phyloP scores from a whole-genome alignment of 768 basidiomycete species.

The Calocera viscosa region DNA sequence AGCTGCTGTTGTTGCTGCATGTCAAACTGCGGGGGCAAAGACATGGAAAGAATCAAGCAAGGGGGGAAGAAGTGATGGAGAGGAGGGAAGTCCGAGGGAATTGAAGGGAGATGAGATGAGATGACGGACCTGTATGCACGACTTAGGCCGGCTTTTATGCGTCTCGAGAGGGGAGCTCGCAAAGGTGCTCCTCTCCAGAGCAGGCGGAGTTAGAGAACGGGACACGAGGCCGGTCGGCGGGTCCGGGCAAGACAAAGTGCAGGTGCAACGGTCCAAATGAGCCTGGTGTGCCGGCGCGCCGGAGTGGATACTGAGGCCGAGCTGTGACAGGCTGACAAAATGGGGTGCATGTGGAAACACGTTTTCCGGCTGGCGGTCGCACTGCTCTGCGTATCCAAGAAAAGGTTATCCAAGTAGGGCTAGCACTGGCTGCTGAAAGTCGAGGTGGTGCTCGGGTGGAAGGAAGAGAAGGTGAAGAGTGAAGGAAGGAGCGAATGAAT shows the following conservation, averaged over 20 bases:
- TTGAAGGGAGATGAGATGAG: not conserved
- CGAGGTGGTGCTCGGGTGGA: not conserved
- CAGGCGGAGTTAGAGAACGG: not conserved
- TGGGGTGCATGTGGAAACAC: not conserved
- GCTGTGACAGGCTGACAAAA: not conserved
- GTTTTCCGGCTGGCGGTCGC: not conserved
- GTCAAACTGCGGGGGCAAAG: not conserved
- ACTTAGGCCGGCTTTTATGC: not conserved
- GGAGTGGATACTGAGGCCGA: not conserved
- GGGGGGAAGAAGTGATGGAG: not conserved
- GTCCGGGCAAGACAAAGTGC: not conserved
- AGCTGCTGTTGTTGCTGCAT: not conserved
- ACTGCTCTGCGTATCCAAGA: not conserved
- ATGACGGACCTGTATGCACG: constrained; percentile 7
- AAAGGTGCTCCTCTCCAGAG: not conserved
- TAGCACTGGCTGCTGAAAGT: not conserved
- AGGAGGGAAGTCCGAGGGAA: no score
- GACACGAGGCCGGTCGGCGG: not conserved
- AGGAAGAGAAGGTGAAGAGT: not conserved
- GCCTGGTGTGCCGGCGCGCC: not conserved
- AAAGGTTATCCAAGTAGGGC: not conserved
- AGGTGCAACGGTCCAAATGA: not conserved
- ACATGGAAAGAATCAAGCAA: not conserved
- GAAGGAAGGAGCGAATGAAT: not conserved
- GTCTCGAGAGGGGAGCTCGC: not conserved